phyloP scores from a whole-genome alignment of 2,329 filamentous ascomycete genomes.

The Myriosclerotinia curreyana region DNA sequence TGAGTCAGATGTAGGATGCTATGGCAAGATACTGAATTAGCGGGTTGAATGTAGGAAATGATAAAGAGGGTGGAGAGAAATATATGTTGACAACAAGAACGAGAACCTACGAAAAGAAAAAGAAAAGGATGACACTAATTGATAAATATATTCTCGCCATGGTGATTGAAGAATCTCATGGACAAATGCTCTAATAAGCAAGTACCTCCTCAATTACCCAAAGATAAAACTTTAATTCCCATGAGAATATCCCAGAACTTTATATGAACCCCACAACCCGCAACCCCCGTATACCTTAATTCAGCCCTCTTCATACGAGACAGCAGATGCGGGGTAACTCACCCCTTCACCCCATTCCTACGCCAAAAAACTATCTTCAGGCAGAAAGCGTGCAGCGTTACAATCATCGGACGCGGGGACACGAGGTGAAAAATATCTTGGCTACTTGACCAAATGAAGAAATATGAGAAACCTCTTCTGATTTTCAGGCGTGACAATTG shows the following conservation, averaged over 20 bases:
- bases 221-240: not conserved
- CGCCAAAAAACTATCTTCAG: not conserved
- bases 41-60: not conserved
- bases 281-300: not conserved
- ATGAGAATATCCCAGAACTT: not conserved
- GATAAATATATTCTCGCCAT: not conserved
- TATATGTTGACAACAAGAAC: not conserved
- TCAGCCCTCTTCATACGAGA: slow-evolving; percentile 11
- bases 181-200: not conserved
- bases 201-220: not conserved
- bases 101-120: not conserved
- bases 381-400: slow-evolving; percentile 12
- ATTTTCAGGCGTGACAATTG: not conserved
- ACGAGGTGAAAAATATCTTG: slow-evolving; percentile 13
- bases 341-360: no score
- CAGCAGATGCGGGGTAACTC: slow-evolving; percentile 10
- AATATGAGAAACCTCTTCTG: not conserved
- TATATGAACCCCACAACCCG: slow-evolving; percentile 1
- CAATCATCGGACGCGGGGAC: slow-evolving; percentile 2
- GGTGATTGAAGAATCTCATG: not conserved
- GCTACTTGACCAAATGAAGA: not conserved
- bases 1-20: not conserved
- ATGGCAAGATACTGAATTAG: not conserved
- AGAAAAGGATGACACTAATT: not conserved
- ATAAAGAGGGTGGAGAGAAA: not conserved